These are phyloP conservation scores for Penicillium sp. DNA, from an alignment of 2,329 filamentous ascomycete species.

Conservation along the genomic window DNA sequence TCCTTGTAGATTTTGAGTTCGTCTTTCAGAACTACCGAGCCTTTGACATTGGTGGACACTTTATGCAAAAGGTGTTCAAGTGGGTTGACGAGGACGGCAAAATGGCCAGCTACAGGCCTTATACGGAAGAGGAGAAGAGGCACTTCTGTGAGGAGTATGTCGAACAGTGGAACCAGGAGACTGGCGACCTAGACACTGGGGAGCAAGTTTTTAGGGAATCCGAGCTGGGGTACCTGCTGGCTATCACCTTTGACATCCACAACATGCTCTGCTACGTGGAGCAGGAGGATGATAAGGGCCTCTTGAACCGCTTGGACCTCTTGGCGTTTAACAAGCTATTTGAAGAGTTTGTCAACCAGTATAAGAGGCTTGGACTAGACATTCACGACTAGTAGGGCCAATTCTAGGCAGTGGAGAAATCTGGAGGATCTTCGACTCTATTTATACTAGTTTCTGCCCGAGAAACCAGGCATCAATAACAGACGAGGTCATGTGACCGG, in stretches of 20 bases:
- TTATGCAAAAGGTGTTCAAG: conserved; percentile 27
- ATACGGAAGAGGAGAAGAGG: conserved; percentile 20
- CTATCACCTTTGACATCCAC: conserved; percentile 22
- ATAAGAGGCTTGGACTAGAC: conserved; percentile 10
- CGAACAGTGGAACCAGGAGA: conserved; percentile 19
- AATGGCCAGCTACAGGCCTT: conserved; percentile 18
- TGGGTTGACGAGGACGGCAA: conserved; percentile 23
- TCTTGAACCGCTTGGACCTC: conserved; percentile 9
- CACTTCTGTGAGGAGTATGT: conserved; percentile 24
- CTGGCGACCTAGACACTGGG: conserved; percentile 22
- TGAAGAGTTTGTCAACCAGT: conserved; percentile 20
- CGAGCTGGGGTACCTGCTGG: conserved; percentile 19
- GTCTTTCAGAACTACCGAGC: conserved; percentile 23
- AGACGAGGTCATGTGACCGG: no score
- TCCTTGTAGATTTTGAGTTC: conserved; percentile 22
- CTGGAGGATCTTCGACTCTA: no score
- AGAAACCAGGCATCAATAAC: no score
- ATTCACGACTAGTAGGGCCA: no score
- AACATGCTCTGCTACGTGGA: conserved; percentile 26
- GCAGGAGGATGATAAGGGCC: conserved; percentile 17
- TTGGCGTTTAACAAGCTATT: conserved; percentile 20
- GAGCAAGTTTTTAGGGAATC: conserved; percentile 21
- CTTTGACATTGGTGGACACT: conserved; percentile 23
- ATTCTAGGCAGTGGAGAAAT: no score
- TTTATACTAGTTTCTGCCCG: no score